These are phyloP conservation scores for Euphorbia celastroides DNA, from an alignment of 441 rosid genomes.

Conservation along the genomic window DNA sequence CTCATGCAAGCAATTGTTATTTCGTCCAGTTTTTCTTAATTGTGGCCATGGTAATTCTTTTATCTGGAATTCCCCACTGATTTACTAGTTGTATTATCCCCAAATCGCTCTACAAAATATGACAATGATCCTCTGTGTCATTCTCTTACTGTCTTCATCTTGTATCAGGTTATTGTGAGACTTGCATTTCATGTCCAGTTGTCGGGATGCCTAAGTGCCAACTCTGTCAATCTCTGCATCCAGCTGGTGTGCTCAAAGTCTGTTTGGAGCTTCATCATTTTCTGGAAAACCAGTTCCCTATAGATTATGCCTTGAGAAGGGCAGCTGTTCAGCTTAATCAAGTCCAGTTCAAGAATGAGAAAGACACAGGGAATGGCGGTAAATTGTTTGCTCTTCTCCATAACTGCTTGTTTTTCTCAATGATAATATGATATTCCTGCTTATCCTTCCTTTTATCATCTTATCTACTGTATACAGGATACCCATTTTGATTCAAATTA, in stretches of 20 bases:
- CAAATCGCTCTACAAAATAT: background rate
- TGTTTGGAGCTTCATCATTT: conserved; percentile 64
- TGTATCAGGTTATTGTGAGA: conserved; percentile 60
- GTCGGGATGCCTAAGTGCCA: conserved; percentile 47
- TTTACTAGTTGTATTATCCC: background rate
- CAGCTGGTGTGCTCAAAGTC: conserved; percentile 48
- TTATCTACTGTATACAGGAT: background rate
- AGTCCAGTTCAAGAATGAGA: conserved; percentile 16
- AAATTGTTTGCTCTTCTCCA: conserved; percentile 20
- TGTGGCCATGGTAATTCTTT: conserved; percentile 76
- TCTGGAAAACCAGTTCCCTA: conserved; percentile 44
- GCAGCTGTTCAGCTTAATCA: conserved; percentile 33
- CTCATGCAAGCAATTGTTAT: conserved; percentile 59
- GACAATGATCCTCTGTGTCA: background rate
- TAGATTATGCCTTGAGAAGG: conserved; percentile 52
- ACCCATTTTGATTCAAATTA: too few species aligned
- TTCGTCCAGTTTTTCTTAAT: conserved; percentile 60
- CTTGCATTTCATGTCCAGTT: conserved; percentile 37
- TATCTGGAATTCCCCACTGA: background rate
- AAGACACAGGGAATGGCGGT: background rate
- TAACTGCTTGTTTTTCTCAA: background rate
- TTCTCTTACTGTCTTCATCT: background rate
- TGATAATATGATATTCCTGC: background rate
- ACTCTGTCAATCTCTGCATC: conserved; percentile 57
- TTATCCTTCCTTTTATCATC: background rate